Percentiles rank a stretch among this genome's conserved stretches.
These are phyloP conservation scores for Aspergillus sp. DNA, from an alignment of 2,329 filamentous ascomycete species.

Conservation along the genomic window DNA sequence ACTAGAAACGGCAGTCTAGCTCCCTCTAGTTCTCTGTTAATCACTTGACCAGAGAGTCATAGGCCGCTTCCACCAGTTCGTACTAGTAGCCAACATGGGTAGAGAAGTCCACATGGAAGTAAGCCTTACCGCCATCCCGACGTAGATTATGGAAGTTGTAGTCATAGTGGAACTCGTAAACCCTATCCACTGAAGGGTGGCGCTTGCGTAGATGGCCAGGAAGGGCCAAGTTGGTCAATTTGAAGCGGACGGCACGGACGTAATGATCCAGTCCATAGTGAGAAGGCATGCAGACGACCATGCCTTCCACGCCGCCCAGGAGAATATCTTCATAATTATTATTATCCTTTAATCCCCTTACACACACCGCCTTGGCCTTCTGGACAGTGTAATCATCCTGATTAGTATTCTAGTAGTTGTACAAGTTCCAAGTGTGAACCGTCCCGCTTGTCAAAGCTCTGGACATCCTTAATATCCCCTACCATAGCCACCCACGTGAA, in stretches of 20 bases:
- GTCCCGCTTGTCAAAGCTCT: slow-evolving; percentile 3
- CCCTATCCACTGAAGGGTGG: neutral
- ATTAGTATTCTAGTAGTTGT: neutral
- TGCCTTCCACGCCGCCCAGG: neutral
- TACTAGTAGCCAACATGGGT: slow-evolving; percentile 3
- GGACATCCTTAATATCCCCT: neutral
- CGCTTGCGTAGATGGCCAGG: neutral
- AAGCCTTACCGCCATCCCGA: neutral
- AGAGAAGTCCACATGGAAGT: slow-evolving; percentile 1
- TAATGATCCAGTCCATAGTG: neutral
- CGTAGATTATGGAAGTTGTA: slow-evolving; percentile 5
- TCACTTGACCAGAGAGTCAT: neutral
- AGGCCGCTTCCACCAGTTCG: no score
- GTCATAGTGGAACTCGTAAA: neutral
- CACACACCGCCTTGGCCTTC: neutral
- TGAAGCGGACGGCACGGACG: neutral
- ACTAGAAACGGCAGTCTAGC: neutral
- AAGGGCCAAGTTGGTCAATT: neutral
- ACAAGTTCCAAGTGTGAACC: neutral
- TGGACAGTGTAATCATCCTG: neutral
- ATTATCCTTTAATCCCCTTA: neutral
- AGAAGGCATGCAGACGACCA: slow-evolving; percentile 2
- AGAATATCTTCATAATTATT: neutral
- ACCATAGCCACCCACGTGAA: neutral
- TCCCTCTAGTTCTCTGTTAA: neutral